Percentiles rank a stretch among this genome's conserved stretches.
Evolutionary conservation across 2,329 filamentous ascomycete species (phyloP).

Genomic region (Fusarium subtropicale): DNA sequence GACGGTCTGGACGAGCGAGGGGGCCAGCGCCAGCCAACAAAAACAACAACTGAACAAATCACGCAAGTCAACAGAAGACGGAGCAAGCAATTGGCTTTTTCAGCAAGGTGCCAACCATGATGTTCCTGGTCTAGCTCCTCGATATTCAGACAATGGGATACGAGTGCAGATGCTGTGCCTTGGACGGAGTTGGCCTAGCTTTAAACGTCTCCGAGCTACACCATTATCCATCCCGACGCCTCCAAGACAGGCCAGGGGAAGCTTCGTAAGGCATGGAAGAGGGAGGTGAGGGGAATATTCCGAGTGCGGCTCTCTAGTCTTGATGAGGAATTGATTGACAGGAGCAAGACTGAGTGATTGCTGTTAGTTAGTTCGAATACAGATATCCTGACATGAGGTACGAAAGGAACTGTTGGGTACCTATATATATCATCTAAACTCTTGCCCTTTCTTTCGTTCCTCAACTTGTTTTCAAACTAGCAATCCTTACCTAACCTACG

Average conservation of each 20-base stretch:
- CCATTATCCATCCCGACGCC: not conserved
- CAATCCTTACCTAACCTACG: conserved; percentile 22
- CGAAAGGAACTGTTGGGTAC: too few relatives aligned
- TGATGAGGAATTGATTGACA: conserved; percentile 25
- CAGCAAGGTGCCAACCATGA: conserved; percentile 15
- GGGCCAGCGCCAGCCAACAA: conserved; percentile 18
- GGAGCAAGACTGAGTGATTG: not conserved
- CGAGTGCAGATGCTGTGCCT: conserved; percentile 16
- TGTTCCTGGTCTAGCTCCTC: conserved; percentile 34
- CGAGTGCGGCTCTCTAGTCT: conserved; percentile 26
- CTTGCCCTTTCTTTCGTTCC: not conserved
- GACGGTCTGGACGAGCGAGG: not conserved
- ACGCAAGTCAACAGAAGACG: conserved; percentile 18
- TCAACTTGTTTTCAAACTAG: conserved; percentile 11
- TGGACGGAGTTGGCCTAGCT: conserved; percentile 35
- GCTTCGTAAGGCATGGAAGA: not conserved
- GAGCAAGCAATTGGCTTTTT: conserved; percentile 38
- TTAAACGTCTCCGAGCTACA: conserved; percentile 22
- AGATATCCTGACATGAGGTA: not conserved
- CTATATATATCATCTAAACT: not conserved
- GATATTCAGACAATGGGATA: conserved; percentile 13
- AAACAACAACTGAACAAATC: conserved; percentile 25
- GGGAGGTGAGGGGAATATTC: conserved; percentile 27
- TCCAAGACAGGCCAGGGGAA: not conserved
- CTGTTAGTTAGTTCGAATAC: not conserved